Evolutionary conservation across 495 filamentous ascomycete species (phyloP), one percentile per base, ranked within the genome.

Genomic region (Aspergillus baeticus): DNA sequence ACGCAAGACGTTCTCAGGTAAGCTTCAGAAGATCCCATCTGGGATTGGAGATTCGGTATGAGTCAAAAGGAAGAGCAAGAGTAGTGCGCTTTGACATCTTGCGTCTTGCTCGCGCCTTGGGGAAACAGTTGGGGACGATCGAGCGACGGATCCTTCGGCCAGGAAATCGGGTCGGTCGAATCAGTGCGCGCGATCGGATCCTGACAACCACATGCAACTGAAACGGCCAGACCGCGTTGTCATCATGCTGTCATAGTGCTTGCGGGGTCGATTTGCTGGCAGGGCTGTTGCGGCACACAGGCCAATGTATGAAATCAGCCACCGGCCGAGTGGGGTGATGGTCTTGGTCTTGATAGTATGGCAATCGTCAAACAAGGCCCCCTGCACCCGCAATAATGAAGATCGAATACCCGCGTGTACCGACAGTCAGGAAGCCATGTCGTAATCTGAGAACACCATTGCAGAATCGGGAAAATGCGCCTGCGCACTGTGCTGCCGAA

Each of bases 401-500:
- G 45, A 55, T 60, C 52, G 21, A 37, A 34, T 36, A 41, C 46
- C 58, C 58, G 53, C 58, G 52, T 45, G 47, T 52, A 55, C 46
- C 36, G 47, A 33, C 18, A 44, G 51, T 29, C 36, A 49, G 23
- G 26, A 55, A 46, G 42, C 43, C 54, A 53, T 57, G 51, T 58
- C 52, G 53, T 44, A 54, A 59, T 51, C 48, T 54, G 50, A 57
- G 52, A 54, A 44, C 55, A 51, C 49, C 45, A 57, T 59, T 52
- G 59, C 53, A 51, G 31, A 57, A 57, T 36, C n/a, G 51, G 54
- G 59, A 56, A 55, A 57, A 29, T 54, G 59, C 62, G 62, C 62
- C 62, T 21, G 62, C 62, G 62, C 58, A n/a, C 50, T 47, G 55
- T 57, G 41, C 45, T 52, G 21, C n/a, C 38, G 33, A 53, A 34